Conservation (phyloP, 176 grass and related monocot species). For the Musa schizocarpa region DNA sequence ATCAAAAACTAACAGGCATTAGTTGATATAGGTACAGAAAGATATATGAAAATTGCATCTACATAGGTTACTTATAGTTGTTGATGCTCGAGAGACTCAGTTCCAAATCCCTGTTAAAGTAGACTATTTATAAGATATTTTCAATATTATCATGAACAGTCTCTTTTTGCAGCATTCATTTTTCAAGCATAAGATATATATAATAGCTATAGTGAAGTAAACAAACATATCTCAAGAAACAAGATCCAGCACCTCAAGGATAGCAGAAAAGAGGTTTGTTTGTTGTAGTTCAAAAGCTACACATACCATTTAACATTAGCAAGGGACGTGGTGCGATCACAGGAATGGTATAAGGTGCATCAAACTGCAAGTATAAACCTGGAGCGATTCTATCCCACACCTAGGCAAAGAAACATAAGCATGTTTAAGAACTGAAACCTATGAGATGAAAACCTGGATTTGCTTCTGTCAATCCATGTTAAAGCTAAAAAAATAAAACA, state of each 20-base stretch:
- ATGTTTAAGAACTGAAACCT: not conserved
- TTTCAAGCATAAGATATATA: not conserved
- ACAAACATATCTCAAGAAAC: not conserved
- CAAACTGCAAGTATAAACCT: slow-evolving; percentile 58
- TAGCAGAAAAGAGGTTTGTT: not conserved
- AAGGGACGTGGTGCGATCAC: slow-evolving; percentile 45
- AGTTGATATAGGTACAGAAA: not conserved
- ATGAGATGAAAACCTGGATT: not conserved
- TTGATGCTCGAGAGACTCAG: too few relatives aligned
- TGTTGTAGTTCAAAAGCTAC: not conserved
- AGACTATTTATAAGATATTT: not conserved
- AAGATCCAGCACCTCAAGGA: not conserved
- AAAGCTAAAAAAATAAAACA: slow-evolving; percentile 2
- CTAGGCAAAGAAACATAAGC: slow-evolving; percentile 18
- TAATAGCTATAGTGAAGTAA: not conserved
- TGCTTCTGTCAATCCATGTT: not conserved
- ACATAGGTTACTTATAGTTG: not conserved
- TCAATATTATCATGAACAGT: not conserved
- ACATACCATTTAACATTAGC: slow-evolving; percentile 72
- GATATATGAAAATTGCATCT: not conserved
- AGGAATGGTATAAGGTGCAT: slow-evolving; percentile 58
- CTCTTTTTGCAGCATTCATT: not conserved
- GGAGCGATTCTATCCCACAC: slow-evolving; percentile 92
- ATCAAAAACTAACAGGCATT: not conserved
- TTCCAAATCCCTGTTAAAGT: too few relatives aligned